phyloP scores from a whole-genome alignment of 116 monocot genomes.

The Dioscorea cayenensis region DNA sequence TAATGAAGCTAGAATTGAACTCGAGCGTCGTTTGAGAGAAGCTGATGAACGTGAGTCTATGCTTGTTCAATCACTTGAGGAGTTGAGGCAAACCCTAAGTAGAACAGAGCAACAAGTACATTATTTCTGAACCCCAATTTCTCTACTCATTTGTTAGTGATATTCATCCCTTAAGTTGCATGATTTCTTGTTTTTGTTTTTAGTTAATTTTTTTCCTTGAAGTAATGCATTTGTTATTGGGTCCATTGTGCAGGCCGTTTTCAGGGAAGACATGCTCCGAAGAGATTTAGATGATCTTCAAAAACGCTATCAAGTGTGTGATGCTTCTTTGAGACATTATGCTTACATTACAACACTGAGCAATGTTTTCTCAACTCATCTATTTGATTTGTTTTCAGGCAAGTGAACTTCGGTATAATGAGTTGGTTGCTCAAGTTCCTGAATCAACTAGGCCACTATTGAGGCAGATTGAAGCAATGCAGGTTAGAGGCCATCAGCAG shows the following conservation, averaged over 20 bases:
- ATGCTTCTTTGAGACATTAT: constrained; percentile 4
- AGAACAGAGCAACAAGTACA: constrained; percentile 93
- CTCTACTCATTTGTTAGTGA: background rate
- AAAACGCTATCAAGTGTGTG: constrained; percentile 87
- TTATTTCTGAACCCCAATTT: background rate
- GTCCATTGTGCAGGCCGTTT: constrained; percentile 50
- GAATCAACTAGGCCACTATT: constrained; percentile 93
- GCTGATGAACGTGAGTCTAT: constrained; percentile 82
- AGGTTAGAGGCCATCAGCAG: constrained; percentile 33
- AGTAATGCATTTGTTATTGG: background rate
- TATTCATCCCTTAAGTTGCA: background rate
- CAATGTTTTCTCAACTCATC: background rate
- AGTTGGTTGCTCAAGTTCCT: constrained; percentile 91
- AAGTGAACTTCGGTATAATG: constrained; percentile 94
- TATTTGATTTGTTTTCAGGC: constrained; percentile 41
- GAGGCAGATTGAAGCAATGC: constrained; percentile 99
- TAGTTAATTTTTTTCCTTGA: background rate
- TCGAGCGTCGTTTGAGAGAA: constrained; percentile 84
- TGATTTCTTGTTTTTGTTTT: background rate
- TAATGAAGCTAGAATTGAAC: constrained; percentile 79
- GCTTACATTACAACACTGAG: background rate
- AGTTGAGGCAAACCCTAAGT: constrained; percentile 80
- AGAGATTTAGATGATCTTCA: constrained; percentile 91
- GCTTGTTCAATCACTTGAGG: constrained; percentile 85
- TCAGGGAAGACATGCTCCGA: constrained; percentile 85